Evolutionary conservation across 2,329 filamentous ascomycete genomes (phyloP).

Genomic region (Alternaria sp.): DNA sequence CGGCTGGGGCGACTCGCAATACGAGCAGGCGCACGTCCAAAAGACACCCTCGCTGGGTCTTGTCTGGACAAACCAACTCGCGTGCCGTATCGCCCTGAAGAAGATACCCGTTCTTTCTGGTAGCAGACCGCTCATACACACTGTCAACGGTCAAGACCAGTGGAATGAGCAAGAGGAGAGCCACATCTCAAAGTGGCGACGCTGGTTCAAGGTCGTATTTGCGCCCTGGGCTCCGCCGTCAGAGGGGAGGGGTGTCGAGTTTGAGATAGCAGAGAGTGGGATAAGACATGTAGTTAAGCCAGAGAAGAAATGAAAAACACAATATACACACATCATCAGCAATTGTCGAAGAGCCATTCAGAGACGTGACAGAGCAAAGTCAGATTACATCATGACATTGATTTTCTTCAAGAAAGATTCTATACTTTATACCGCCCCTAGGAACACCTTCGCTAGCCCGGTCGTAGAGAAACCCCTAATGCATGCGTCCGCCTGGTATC

Average conservation of each 20-base stretch:
- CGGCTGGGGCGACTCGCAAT: conserved; percentile 79
- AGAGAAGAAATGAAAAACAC: neutral
- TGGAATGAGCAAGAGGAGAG: conserved; percentile 48
- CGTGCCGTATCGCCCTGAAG: conserved; percentile 80
- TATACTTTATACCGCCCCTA: neutral
- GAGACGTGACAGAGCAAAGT: too few species aligned
- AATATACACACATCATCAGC: neutral
- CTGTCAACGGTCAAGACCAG: conserved; percentile 47
- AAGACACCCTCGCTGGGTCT: conserved; percentile 90
- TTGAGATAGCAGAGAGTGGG: conserved; percentile 65
- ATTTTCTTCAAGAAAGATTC: neutral
- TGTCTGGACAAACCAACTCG: conserved; percentile 90
- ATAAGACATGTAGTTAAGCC: conserved; percentile 30
- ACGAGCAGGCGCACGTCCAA: conserved; percentile 44
- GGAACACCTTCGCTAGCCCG: neutral
- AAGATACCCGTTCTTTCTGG: conserved; percentile 65
- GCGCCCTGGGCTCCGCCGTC: conserved; percentile 72
- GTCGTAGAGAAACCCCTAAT: neutral
- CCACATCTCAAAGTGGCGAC: conserved; percentile 66
- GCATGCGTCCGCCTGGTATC: conserved; percentile 2
- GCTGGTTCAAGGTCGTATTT: conserved; percentile 90
- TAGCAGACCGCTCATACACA: conserved; percentile 24
- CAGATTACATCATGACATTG: neutral
- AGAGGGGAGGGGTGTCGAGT: conserved; percentile 67
- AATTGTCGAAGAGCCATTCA: too few species aligned